Base-by-base conservation (phyloP, 164 flowering plant genomes). In the Chimonanthus salicifolius region DNA sequence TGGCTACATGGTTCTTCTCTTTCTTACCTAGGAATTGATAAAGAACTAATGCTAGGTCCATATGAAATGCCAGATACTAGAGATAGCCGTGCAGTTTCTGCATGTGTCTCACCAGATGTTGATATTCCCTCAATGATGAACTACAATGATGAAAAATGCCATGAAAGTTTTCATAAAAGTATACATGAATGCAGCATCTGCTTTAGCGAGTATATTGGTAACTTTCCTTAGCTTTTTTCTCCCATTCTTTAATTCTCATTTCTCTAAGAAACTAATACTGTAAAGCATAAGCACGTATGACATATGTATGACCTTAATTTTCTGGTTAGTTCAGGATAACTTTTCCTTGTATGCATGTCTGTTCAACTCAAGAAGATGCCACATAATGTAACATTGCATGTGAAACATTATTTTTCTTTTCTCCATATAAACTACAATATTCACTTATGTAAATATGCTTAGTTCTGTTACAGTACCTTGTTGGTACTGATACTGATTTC, bases 131-230 rank as follows among this genome's bases (percentile, higher is more conserved):
- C 72, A 48, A 9, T 94, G 49, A 91, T 83, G 81, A 86, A 82
- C 80, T 91, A 90, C 78, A 87, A 89, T 77, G 88, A 87, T 70
- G 87, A 85, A 68, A 85, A 83, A 75, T 78, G 80, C 74, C 88
- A 78, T 77, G 91, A 85, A 76, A 82, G 69, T 74, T 94, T 94
- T 74, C 73, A 67, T 54, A 82, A 77, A 73, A 83, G 73, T 74
- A 75, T 88, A 45, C 97, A 94, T 73, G 86, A 86, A 74, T 94
- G 98, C 72, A 79, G 83, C 86, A 91, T 94, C 79, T 94, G 97
- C 80, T 90, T 86, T 68, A 82, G 85, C 68, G 92, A 92, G 76
- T 90, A 78, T 83, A 74, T 87, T 83, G 97, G 98, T 92, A 82
- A 62, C 47, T 74, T 45, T 68, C 69, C 72, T 54, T 33, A 54